phyloP scores from a whole-genome alignment of 2,329 filamentous ascomycete species.

The Lasiodiplodia sp. region DNA sequence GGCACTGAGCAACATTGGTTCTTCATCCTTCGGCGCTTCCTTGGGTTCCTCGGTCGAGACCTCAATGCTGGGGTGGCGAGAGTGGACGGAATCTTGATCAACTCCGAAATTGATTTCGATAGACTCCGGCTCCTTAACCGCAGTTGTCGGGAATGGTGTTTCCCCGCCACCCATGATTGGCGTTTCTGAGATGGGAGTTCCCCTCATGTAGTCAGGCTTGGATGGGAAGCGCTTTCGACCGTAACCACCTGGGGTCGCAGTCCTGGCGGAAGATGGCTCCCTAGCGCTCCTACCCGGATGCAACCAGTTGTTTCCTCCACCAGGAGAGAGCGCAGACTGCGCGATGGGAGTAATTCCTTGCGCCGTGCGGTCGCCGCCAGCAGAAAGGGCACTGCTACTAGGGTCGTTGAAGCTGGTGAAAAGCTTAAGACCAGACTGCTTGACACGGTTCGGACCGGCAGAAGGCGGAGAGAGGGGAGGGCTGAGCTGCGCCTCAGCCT shows the following conservation, averaged over 20 bases:
- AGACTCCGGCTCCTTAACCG: constrained; percentile 30
- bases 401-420: constrained; percentile 85
- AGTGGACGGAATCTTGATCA: constrained; percentile 5
- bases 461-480: constrained; percentile 75
- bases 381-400: constrained; percentile 66
- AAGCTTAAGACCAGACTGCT: constrained; percentile 84
- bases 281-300: constrained; percentile 43
- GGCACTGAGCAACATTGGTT: constrained; percentile 52
- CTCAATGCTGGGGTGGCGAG: constrained; percentile 20
- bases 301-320: constrained; percentile 56
- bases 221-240: constrained; percentile 70
- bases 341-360: constrained; percentile 87
- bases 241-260: constrained; percentile 68
- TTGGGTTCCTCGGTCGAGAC: constrained; percentile 42
- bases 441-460: constrained; percentile 59
- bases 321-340: constrained; percentile 70
- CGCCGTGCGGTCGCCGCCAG: constrained; percentile 71
- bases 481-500: constrained; percentile 64
- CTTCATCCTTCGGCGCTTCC: constrained; percentile 56
- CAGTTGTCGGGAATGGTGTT: constrained; percentile 29
- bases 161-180: constrained; percentile 15
- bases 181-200: constrained; percentile 34
- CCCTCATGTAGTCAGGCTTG: constrained; percentile 41
- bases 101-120: constrained; percentile 20
- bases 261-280: constrained; percentile 58